phyloP scores from a whole-genome alignment of 192 early-diverging fungal species.

The Entomortierella lignicola region DNA sequence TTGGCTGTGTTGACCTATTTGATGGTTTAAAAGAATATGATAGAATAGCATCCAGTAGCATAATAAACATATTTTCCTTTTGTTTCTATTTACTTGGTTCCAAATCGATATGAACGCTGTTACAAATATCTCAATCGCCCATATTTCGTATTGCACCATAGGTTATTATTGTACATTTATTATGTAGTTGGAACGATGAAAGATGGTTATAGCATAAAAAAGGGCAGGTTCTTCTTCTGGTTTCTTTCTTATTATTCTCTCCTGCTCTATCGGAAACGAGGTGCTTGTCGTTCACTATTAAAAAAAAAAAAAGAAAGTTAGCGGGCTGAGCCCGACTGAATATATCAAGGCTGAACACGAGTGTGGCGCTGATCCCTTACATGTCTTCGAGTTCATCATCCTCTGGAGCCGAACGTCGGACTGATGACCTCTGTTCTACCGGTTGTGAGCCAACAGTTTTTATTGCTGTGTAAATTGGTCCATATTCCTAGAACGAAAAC shows the following conservation, averaged over 20 bases:
- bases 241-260: neutral
- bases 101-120: too few species aligned
- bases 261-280: constrained; percentile 7
- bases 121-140: too few species aligned
- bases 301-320: neutral
- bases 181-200: too few species aligned
- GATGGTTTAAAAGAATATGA: neutral
- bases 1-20: constrained; percentile 8
- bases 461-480: constrained; percentile 80
- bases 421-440: constrained; percentile 57
- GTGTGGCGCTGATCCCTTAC: constrained; percentile 6
- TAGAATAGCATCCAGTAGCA: neutral
- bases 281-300: constrained; percentile 19
- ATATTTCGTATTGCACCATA: too few species aligned
- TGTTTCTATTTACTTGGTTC: too few species aligned
- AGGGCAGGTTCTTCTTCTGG: neutral
- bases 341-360: too few species aligned
- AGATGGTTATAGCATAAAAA: too few species aligned
- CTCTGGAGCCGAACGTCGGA: constrained; percentile 66
- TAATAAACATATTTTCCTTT: neutral
- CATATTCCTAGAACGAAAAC: constrained; percentile 73
- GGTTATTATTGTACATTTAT: too few species aligned
- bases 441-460: constrained; percentile 54
- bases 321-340: too few species aligned
- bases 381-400: constrained; percentile 66